phyloP scores from a whole-genome alignment of 1,284 basidiomycete genomes.

The Leccinum pachyderme region DNA sequence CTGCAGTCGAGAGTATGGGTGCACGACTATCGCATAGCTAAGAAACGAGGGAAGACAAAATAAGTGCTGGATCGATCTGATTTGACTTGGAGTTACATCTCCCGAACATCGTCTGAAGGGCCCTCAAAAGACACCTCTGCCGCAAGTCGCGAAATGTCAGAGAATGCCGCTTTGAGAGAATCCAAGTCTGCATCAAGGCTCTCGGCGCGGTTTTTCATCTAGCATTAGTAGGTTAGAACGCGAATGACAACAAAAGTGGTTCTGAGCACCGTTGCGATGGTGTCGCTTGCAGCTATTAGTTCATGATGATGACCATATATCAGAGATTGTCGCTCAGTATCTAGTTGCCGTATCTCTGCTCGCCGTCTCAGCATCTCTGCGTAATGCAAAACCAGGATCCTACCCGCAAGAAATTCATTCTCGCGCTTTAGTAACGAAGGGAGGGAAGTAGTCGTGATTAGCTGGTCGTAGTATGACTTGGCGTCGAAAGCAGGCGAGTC shows the following conservation, averaged over 20 bases:
- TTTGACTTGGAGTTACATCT: conserved; percentile 5
- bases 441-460: conserved; percentile 77
- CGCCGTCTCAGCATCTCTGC: conserved; percentile 8
- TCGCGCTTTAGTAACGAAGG: conserved; percentile 70
- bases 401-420: conserved; percentile 73
- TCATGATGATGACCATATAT: conserved; percentile 96
- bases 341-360: conserved; percentile 81
- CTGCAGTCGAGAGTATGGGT: neutral
- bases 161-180: conserved; percentile 73
- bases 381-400: conserved; percentile 3
- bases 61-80: neutral
- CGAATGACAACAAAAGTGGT: neutral
- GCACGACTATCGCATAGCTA: neutral
- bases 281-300: conserved; percentile 88
- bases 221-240: conserved; percentile 1
- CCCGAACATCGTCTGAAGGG: neutral
- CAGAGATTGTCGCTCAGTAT: conserved; percentile 84
- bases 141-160: conserved; percentile 77
- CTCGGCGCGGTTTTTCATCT: conserved; percentile 87
- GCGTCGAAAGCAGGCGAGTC: conserved; percentile 82
- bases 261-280: conserved; percentile 75
- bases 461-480: conserved; percentile 77
- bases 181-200: conserved; percentile 81
- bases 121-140: conserved; percentile 61
- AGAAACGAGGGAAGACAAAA: neutral